Evolutionary conservation across 2,329 filamentous ascomycete genomes (phyloP), one percentile per base, ranked within the genome.

Genomic region (Botrytis porri): DNA sequence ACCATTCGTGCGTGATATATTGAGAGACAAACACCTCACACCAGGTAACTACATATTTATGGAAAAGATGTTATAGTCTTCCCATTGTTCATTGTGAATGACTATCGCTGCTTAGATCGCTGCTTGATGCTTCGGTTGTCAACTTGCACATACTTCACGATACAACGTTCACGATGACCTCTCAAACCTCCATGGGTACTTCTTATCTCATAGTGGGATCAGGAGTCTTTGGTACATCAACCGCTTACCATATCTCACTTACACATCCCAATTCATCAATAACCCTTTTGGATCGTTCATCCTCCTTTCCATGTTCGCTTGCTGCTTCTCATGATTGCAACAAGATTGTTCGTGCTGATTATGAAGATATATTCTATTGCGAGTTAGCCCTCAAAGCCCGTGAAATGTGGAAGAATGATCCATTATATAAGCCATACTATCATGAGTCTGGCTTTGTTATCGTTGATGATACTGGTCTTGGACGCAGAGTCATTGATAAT

Each of bases 301-400:
- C 80, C 3, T 77, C 78, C 18, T 76, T 74, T 35, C 84, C 85
- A 3, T 82, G 81, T n/a, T 77, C 79, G 1, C 73, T 79, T 59
- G 86, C 85, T 14, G 87, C 88, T 4, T 88, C 87, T 0, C 88
- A 88, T 77, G 88, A 89, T 79, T 85, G 87, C 82, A 89, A 88
- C 80, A 89, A 89, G 75, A 86, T 89, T 64, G 83, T 89, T 16
- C 85, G 88, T 73, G 86, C 86, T 25, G 88, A 89, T 76, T 89
- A 89, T 80, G 83, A 84, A 65, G 84, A 86, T 75, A 80, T 84
- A 1, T 82, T 88, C 14, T 89, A 89, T 80, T 86, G 84, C 78
- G 79, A 84, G 70, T 81, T 63, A 84, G 84, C 0, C 81, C 86
- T 74, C 83, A 73, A 77, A 67, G 78, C 87, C 0, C 84, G 87